Evolutionary conservation across 768 basidiomycete genomes (phyloP), one percentile per base, ranked within the genome.

Genomic region (Collybiopsis confluens): DNA sequence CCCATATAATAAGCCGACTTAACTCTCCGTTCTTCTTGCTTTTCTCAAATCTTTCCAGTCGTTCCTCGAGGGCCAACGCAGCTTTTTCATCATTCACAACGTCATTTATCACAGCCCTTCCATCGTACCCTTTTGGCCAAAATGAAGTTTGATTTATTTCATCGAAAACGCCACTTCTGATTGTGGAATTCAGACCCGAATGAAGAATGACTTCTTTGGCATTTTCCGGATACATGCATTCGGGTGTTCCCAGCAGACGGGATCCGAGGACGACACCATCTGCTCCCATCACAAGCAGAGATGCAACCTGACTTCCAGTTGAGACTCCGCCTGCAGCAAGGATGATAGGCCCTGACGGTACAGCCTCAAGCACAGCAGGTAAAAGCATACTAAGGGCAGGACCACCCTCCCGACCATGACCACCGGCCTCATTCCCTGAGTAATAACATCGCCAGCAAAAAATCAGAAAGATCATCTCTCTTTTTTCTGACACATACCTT

Each of bases 401-500:
- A 1, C 77, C 70, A 20, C 63, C 55, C 0, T 65, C 57, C 20
- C 65, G 56, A 1, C 76, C 77, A 59, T 79, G 79, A 4, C 80
- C 80, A 2, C 79, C 80, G 5, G 77, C 69, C 58, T 81, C 80
- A 47, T 63, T 68, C 11, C 79, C 79, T 79, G 58, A 13, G 50
- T 7, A 2, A 24, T n/a, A 9, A 40, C 15, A 20, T 43, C 3
- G 33, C 33, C 7, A 30, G 10, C 42, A 42, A 46, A 51, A 56
- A 24, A 18, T 8, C 18, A n/a, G 18, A 26, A 2, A n/a, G n/a
- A n/a, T 18, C 18, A 45, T 23, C 41, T n/a, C n/a, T n/a, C n/a
- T n/a, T n/a, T n/a, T n/a, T n/a, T n/a, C n/a, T n/a, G n/a, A n/a
- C 18, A 56, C 60, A 35, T 59, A 81, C 87, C 86, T 76, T 89